Evolutionary conservation across 768 basidiomycete species (phyloP).

Genomic region (Suillus subalutaceus): DNA sequence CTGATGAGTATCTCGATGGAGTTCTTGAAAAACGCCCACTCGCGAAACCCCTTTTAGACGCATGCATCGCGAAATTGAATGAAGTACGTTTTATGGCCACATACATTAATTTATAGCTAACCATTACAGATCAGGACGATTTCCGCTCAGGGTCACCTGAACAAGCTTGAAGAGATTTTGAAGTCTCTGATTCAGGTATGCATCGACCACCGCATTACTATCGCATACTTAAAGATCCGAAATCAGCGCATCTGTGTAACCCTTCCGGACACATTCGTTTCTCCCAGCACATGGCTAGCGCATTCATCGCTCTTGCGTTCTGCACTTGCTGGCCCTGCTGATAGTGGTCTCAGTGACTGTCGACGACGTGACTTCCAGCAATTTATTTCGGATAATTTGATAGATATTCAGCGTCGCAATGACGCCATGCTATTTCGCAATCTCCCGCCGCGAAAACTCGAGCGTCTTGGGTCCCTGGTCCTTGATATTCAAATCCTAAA

Average conservation of each 20-base stretch:
- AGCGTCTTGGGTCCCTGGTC: conserved; percentile 63
- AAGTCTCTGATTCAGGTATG: conserved; percentile 64
- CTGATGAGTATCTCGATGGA: conserved; percentile 78
- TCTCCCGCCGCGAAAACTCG: conserved; percentile 62
- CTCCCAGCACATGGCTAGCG: conserved; percentile 66
- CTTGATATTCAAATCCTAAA: conserved; percentile 70
- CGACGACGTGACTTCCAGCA: conserved; percentile 48
- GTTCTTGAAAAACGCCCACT: conserved; percentile 69
- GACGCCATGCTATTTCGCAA: conserved; percentile 78
- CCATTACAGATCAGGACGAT: conserved; percentile 52
- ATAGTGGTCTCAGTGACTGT: conserved; percentile 27
- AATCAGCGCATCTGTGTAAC: conserved; percentile 67
- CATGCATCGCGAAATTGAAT: conserved; percentile 62
- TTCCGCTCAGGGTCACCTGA: conserved; percentile 57
- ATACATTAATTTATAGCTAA: conserved; percentile 13
- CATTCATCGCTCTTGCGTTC: conserved; percentile 44
- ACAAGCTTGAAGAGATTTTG: conserved; percentile 54
- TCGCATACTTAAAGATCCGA: conserved; percentile 14
- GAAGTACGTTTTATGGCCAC: conserved; percentile 48
- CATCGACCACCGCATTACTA: conserved; percentile 1
- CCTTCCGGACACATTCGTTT: conserved; percentile 74
- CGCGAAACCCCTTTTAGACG: conserved; percentile 70
- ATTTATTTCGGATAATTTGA: conserved; percentile 57
- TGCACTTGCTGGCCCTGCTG: conserved; percentile 48
- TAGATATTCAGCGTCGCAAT: conserved; percentile 76